phyloP scores from a whole-genome alignment of 306 rosid species.

The Malus fusca region DNA sequence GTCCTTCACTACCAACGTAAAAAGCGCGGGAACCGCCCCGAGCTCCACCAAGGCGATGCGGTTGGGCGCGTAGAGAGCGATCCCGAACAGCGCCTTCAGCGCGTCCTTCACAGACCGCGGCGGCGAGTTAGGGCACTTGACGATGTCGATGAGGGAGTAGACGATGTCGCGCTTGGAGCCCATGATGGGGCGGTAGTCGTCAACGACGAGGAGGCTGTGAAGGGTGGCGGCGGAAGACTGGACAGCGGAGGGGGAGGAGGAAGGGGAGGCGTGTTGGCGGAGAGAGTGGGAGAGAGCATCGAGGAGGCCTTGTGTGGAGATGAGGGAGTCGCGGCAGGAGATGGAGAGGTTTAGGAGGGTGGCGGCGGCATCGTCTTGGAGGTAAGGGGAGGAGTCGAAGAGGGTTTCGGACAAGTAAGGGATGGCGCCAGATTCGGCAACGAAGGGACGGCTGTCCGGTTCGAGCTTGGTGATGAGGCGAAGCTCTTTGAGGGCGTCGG shows the following conservation, averaged over 20 bases:
- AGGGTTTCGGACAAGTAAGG: constrained; percentile 70
- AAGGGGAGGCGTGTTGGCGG: constrained; percentile 33
- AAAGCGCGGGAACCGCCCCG: constrained; percentile 57
- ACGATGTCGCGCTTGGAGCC: constrained; percentile 84
- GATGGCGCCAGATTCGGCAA: constrained; percentile 66
- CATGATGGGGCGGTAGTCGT: constrained; percentile 55
- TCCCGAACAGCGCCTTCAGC: constrained; percentile 70
- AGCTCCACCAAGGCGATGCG: constrained; percentile 48
- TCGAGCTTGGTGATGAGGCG: constrained; percentile 63
- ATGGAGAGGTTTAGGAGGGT: constrained; percentile 81
- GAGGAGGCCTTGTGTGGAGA: constrained; percentile 79
- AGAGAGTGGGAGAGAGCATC: constrained; percentile 76
- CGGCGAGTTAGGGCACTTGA: constrained; percentile 43
- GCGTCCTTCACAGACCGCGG: constrained; percentile 74
- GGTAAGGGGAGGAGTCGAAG: constrained; percentile 40
- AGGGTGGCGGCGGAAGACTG: constrained; percentile 81
- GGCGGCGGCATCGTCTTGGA: constrained; percentile 88
- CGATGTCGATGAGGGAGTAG: constrained; percentile 54
- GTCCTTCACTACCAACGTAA: constrained; percentile 41
- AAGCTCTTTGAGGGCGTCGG: constrained; percentile 55
- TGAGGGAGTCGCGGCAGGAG: constrained; percentile 43
- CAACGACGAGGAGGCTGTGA: constrained; percentile 72
- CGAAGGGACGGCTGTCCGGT: constrained; percentile 57
- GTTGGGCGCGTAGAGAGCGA: constrained; percentile 61
- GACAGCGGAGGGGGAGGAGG: constrained; percentile 63